Base-by-base conservation (phyloP, 768 basidiomycete species). In the Termitomyces sp. region DNA sequence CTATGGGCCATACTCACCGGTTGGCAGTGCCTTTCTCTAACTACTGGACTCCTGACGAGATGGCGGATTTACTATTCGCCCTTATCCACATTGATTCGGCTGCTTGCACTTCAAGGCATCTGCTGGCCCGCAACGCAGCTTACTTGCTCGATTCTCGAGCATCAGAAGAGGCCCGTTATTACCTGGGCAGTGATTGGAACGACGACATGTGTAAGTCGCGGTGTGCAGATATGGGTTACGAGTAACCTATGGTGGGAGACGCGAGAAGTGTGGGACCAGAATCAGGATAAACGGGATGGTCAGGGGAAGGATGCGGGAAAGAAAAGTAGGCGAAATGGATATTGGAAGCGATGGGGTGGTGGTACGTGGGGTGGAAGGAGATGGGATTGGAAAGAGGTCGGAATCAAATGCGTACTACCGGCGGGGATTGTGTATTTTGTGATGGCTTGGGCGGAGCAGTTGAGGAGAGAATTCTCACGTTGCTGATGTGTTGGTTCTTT, bases 81-180 rank as follows among this genome's bases (percentile, higher is more conserved):
- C 0, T 74, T 91, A 26, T 82, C 95, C 4, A 92, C 94, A 1
- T 82, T 98, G 58, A 89, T 97, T 64, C 88, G 96, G 15, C 84
- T 98, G 4, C 78, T 98, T 53, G 95, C 92, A 0, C 76, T 98
- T 0, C 96, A 98, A 66, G 90, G 91, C 17, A 94, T 98, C 56
- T 98, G 95, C 71, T 98, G 94, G 94, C 92, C 93, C 2, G 87
- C 91, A 3, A 97, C 94, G 5, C 89, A 92, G 60, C 70, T 92
- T 38, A 95, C 92, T 1, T 82, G 96, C 32, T 80, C 76, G 51
- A 71, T 93, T 48, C 77, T 98, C 44, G 84, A 86, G 30, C 76
- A 83, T 52, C 77, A 79, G 17, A 75, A 74, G 34, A 81, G 93
- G 9, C 92, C 93, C 0, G 84, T 91, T n/a, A 72, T 88, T 5